Evolutionary conservation across 2,329 filamentous ascomycete genomes (phyloP), one percentile per base, ranked within the genome.

Genomic region (Periconia sp.): DNA sequence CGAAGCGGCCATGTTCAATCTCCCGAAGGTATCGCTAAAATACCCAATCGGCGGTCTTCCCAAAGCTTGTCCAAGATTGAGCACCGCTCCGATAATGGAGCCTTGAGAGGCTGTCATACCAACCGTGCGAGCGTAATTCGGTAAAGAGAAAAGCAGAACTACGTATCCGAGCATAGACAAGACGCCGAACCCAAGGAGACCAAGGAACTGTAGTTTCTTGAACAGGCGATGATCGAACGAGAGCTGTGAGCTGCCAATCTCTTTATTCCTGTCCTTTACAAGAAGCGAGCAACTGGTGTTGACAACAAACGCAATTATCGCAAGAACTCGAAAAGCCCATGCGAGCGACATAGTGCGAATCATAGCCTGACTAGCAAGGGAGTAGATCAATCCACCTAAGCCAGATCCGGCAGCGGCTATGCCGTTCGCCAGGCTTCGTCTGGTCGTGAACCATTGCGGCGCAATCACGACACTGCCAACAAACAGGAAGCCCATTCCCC

Each of bases 401-500:
- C 88, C 88, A 12, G 82, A 85, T 2, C 88, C 89, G n/a, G 81
- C 79, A 1, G 86, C 81, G 0, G 80, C 75, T 13, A 88, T 76
- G 1, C 86, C 83, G 49, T 87, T 89, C 9, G 87, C 87, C 11
- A 91, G 76, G 19, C 83, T 86, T 2, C 87, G 79, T 18, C 77
- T 78, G 22, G 81, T 84, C 8, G 76, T 80, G 60, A 92, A 92
- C 87, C 87, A 91, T 63, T 91, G 87, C 2, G 87, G 81, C 0
- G 87, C 76, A 9, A 90, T 80, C 23, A 81, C 81, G 3, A 87
- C 85, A 4, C 78, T 82, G 1, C 82, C 81, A 0, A 87, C 86
- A 62, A 91, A 92, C 8, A 86, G 73, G 43, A 92, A 85, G 0
- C 88, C 88, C 79, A 92, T 86, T 3, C 88, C 88, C 16, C 86